A percentile compares a stretch with the other conserved stretches of the same genome.
Conservation (phyloP, 108 stramenopile species). For the Craspedostauros australis region DNA sequence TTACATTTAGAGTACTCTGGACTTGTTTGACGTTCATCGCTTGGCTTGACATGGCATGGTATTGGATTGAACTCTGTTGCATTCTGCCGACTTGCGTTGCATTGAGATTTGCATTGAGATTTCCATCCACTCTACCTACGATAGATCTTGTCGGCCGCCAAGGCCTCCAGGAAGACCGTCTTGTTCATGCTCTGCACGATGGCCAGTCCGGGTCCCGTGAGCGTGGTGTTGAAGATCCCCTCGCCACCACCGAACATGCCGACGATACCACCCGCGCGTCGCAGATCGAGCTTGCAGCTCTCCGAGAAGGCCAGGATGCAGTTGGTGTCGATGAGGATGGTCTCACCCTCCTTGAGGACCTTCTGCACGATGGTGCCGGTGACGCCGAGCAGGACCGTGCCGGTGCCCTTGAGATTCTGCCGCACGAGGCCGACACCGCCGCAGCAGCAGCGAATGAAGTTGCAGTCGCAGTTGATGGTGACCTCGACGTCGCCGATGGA, state of each 20-base stretch:
- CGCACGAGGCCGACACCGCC: slow-evolving; percentile 39
- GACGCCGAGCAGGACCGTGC: slow-evolving; percentile 68
- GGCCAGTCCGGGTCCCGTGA: slow-evolving; percentile 79
- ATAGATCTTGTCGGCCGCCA: slow-evolving; percentile 41
- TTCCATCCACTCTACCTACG: slow-evolving; percentile 15
- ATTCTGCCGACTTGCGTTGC: neutral
- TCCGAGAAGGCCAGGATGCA: slow-evolving; percentile 66
- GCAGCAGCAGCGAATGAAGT: slow-evolving; percentile 45
- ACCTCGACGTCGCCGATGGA: slow-evolving; percentile 37
- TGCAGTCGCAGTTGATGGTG: slow-evolving; percentile 33
- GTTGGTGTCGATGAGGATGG: slow-evolving; percentile 65
- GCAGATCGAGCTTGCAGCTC: slow-evolving; percentile 56
- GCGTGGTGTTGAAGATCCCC: slow-evolving; percentile 77
- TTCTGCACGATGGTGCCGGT: slow-evolving; percentile 69
- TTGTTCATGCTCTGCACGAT: slow-evolving; percentile 65
- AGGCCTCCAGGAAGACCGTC: slow-evolving; percentile 12
- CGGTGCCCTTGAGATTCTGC: slow-evolving; percentile 40
- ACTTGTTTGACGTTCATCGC: too few relatives aligned
- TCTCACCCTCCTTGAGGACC: slow-evolving; percentile 52
- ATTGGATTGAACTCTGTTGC: too few relatives aligned
- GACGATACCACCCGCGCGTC: slow-evolving; percentile 55
- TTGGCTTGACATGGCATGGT: too few relatives aligned
- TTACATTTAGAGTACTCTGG: too few relatives aligned
- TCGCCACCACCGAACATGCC: slow-evolving; percentile 85
- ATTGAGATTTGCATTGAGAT: neutral